Conservation (phyloP, 495 filamentous ascomycete species). For the Durotheca rogersii region DNA sequence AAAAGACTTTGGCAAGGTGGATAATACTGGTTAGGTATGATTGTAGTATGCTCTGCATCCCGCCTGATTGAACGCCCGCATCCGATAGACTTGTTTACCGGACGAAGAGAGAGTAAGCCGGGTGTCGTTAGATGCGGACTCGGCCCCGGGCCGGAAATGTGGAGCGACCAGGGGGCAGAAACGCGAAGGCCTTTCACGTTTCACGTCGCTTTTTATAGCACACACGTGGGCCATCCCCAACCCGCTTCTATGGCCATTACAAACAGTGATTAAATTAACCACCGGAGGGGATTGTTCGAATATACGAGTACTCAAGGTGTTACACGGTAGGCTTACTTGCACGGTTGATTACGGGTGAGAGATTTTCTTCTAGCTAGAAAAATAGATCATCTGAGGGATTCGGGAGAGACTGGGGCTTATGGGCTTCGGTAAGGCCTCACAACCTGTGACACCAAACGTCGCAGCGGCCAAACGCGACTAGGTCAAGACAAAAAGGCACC, state of each 20-base stretch:
- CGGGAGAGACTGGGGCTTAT: background rate
- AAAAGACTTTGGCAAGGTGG: too few species aligned
- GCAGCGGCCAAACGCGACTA: constrained; percentile 4
- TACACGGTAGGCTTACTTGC: too few species aligned
- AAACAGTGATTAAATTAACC: background rate
- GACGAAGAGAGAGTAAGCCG: background rate
- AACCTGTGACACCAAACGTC: constrained; percentile 17
- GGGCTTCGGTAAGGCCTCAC: constrained; percentile 2
- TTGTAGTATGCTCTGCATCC: too few species aligned
- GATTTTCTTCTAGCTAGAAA: background rate
- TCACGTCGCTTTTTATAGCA: background rate
- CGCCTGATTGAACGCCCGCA: too few species aligned
- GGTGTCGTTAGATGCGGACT: background rate
- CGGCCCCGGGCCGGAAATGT: constrained; percentile 1
- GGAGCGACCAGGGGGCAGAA: background rate
- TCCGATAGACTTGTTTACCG: background rate
- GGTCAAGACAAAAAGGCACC: background rate
- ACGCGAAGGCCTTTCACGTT: background rate
- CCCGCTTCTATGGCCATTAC: background rate
- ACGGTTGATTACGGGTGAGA: background rate
- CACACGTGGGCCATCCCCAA: background rate
- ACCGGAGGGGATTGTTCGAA: background rate
- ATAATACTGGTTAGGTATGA: too few species aligned
- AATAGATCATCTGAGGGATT: constrained; percentile 2
- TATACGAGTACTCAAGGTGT: background rate